A percentile compares a stretch with the other conserved stretches of the same genome.
Evolutionary conservation across 108 stramenopile species (phyloP).

Genomic region (Epipyxis sp.): DNA sequence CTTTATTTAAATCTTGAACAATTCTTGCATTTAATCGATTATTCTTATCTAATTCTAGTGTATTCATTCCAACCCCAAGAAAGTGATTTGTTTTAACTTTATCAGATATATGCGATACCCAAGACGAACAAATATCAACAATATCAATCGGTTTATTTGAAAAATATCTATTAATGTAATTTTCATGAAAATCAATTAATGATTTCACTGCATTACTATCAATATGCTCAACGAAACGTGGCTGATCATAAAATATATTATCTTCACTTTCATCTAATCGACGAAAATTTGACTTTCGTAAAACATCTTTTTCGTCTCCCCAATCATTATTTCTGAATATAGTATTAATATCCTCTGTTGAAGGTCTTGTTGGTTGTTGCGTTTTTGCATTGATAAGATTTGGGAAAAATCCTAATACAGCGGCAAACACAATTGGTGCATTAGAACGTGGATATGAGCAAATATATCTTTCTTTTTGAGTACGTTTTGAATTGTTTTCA

Average conservation of each 20-base stretch:
- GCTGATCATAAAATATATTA: constrained; percentile 65
- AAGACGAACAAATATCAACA: constrained; percentile 84
- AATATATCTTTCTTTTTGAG: no score
- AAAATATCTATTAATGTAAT: constrained; percentile 78
- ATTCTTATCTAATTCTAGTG: constrained; percentile 63
- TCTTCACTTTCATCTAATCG: constrained; percentile 71
- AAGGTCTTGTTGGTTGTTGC: no score
- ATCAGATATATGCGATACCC: constrained; percentile 76
- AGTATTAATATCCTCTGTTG: no score
- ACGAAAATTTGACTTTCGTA: constrained; percentile 61
- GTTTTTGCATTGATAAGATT: no score
- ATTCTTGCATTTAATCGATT: constrained; percentile 62
- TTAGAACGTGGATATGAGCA: no score
- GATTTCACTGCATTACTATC: constrained; percentile 72
- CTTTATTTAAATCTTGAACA: constrained; percentile 80
- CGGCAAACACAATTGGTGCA: no score
- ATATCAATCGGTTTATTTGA: constrained; percentile 67
- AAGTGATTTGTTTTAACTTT: constrained; percentile 51
- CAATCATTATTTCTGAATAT: no score
- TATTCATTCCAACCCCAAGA: constrained; percentile 74
- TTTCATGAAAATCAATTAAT: no score
- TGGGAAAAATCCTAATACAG: no score
- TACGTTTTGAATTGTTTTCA: no score
- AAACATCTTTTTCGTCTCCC: no score
- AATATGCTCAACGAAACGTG: constrained; percentile 72